Conservation (phyloP, 75 land plant genomes). For the Picea glauca region DNA sequence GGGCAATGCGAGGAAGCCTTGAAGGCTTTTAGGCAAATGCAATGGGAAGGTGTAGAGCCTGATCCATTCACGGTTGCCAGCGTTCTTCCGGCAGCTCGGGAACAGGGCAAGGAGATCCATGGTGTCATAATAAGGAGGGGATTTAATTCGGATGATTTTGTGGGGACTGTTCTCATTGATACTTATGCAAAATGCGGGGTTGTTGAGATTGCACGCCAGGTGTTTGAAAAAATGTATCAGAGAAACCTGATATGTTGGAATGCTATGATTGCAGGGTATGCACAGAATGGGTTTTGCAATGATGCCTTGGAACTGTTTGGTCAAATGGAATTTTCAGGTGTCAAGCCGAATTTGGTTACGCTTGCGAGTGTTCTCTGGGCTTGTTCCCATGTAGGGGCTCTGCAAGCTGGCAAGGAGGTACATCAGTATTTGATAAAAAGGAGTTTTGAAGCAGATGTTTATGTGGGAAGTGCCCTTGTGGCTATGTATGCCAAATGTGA, state of each 20-base stretch:
- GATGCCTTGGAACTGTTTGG: constrained; percentile 33
- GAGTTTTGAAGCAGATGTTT: neutral
- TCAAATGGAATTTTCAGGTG: neutral
- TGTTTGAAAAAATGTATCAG: constrained; percentile 47
- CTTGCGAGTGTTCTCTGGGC: neutral
- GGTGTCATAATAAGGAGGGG: constrained; percentile 39
- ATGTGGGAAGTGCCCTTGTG: neutral
- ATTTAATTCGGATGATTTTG: constrained; percentile 33
- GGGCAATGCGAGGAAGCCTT: constrained; percentile 10
- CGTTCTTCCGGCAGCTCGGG: constrained; percentile 29
- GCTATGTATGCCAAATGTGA: neutral
- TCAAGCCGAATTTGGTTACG: neutral
- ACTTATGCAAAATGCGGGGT: constrained; percentile 40
- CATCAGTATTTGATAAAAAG: neutral
- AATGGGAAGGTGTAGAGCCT: neutral
- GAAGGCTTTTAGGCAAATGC: constrained; percentile 10
- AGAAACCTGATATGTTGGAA: constrained; percentile 61
- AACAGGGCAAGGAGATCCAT: constrained; percentile 19
- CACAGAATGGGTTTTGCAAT: constrained; percentile 37
- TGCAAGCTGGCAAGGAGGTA: neutral
- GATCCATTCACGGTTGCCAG: constrained; percentile 34
- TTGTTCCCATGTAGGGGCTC: neutral
- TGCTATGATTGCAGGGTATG: constrained; percentile 61
- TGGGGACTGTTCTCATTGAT: constrained; percentile 49
- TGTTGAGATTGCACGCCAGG: constrained; percentile 28